These are phyloP conservation scores for Pseudonitzschia multistriata DNA, from an alignment of 108 stramenopile species.

Conservation along the genomic window DNA sequence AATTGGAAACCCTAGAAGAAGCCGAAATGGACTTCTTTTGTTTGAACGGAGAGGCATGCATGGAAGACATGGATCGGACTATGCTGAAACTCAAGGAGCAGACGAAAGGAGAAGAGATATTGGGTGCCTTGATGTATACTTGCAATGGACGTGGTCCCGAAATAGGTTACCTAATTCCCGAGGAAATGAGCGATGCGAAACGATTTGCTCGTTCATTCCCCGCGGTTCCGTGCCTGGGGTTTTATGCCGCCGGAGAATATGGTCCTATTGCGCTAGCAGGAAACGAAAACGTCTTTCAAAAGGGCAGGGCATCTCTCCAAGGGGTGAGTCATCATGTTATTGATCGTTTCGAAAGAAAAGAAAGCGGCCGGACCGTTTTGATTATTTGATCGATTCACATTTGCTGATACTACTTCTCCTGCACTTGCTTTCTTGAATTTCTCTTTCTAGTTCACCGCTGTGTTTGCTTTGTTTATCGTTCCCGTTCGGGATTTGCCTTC, in stretches of 20 bases:
- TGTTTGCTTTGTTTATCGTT: slow-evolving; percentile 45
- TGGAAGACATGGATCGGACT: slow-evolving; percentile 43
- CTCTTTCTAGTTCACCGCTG: slow-evolving; percentile 9
- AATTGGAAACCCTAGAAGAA: slow-evolving; percentile 24
- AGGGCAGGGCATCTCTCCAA: slow-evolving; percentile 41
- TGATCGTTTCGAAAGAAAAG: background rate
- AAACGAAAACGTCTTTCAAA: slow-evolving; percentile 43
- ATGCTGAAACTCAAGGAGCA: slow-evolving; percentile 31
- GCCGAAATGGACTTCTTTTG: slow-evolving; percentile 55
- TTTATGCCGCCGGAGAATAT: slow-evolving; percentile 61
- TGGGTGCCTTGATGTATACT: slow-evolving; percentile 57
- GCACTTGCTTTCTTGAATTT: background rate
- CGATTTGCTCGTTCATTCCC: slow-evolving; percentile 42
- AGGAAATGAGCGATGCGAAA: slow-evolving; percentile 56
- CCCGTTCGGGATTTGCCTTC: slow-evolving; percentile 9
- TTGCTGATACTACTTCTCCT: background rate
- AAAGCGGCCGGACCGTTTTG: background rate
- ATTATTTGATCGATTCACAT: background rate
- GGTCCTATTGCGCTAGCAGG: slow-evolving; percentile 54
- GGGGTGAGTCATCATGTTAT: slow-evolving; percentile 39
- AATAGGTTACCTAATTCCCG: slow-evolving; percentile 16
- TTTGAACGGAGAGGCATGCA: slow-evolving; percentile 44
- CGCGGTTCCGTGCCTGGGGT: slow-evolving; percentile 47
- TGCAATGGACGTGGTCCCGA: slow-evolving; percentile 52
- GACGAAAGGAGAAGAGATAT: slow-evolving; percentile 35